Evolutionary conservation across 441 rosid genomes (phyloP).

Genomic region (Eutrema salsugineum): DNA sequence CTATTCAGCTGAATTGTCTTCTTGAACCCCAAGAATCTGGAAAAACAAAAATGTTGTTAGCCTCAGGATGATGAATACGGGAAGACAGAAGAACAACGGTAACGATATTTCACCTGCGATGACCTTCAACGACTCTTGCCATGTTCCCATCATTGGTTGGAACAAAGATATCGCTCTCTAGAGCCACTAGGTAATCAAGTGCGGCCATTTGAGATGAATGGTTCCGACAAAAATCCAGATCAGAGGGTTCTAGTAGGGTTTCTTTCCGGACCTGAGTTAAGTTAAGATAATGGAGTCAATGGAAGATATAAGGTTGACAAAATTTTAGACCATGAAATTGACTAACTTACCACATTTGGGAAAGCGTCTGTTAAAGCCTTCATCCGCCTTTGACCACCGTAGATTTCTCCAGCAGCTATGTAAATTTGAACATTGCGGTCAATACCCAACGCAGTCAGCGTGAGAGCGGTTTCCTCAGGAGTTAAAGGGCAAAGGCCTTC

Average conservation of each 20-base stretch:
- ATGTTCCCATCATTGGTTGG: slow-evolving; percentile 77
- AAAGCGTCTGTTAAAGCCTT: slow-evolving; percentile 42
- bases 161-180: slow-evolving; percentile 71
- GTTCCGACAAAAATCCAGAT: slow-evolving; percentile 57
- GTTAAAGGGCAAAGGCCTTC: slow-evolving; percentile 73
- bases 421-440: slow-evolving; percentile 63
- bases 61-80: neutral
- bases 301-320: neutral
- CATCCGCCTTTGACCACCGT: slow-evolving; percentile 62
- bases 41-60: neutral
- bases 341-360: slow-evolving; percentile 57
- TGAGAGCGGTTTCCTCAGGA: slow-evolving; percentile 71
- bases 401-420: slow-evolving; percentile 78
- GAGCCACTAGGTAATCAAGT: slow-evolving; percentile 62
- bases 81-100: neutral
- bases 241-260: slow-evolving; percentile 48
- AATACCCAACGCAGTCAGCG: slow-evolving; percentile 52
- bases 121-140: slow-evolving; percentile 86
- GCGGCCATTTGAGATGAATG: slow-evolving; percentile 90
- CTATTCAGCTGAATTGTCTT: slow-evolving; percentile 57
- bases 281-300: slow-evolving; percentile 2
- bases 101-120: slow-evolving; percentile 51
- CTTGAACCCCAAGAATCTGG: slow-evolving; percentile 76
- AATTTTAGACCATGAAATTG: neutral
- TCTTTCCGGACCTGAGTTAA: slow-evolving; percentile 63